These are phyloP conservation scores for Neurospora sp. DNA, from an alignment of 2,329 filamentous ascomycete species.

Conservation along the genomic window DNA sequence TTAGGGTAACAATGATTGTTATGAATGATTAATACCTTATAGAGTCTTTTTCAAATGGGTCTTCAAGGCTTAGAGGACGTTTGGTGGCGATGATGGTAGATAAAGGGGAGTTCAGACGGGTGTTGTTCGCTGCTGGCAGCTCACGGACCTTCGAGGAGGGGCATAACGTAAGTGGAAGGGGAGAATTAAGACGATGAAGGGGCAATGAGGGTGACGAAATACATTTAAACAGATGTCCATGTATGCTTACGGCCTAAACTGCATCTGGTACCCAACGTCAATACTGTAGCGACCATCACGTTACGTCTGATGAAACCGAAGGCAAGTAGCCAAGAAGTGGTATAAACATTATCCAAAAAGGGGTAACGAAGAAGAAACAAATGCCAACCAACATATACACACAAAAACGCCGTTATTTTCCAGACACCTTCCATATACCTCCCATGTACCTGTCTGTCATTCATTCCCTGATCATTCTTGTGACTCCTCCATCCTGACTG, in stretches of 20 bases:
- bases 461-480: neutral
- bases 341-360: neutral
- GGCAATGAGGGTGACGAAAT: neutral
- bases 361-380: neutral
- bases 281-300: neutral
- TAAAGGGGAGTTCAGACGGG: neutral
- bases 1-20: neutral
- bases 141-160: neutral
- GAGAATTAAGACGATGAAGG: neutral
- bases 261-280: neutral
- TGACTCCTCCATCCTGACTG: neutral
- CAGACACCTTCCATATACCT: neutral
- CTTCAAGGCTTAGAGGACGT: neutral
- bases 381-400: neutral
- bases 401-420: neutral
- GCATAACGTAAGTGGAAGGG: neutral
- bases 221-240: neutral
- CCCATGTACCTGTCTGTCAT: neutral
- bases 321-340: neutral
- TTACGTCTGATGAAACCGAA: neutral
- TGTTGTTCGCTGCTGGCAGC: neutral
- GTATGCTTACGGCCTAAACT: neutral
- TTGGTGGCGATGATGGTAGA: neutral
- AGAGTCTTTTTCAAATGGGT: neutral
- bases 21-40: neutral